Percentiles rank a stretch among this genome's conserved stretches.
Evolutionary conservation across 129 eudicot genomes (phyloP).

Genomic region (Sambucus nigra): DNA sequence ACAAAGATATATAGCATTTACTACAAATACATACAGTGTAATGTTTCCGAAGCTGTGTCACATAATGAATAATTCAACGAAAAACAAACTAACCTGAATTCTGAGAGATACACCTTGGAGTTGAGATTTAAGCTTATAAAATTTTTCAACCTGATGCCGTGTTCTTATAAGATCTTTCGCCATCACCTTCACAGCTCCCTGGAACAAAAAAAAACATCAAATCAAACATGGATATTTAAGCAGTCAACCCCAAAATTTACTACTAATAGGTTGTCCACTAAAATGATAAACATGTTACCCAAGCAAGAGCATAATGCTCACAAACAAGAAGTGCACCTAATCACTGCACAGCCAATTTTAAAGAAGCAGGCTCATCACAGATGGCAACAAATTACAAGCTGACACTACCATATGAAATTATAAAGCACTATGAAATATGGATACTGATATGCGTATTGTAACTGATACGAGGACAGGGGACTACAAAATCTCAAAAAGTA

Average conservation of each 20-base stretch:
- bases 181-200: slow-evolving; percentile 57
- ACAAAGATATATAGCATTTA: too few relatives aligned
- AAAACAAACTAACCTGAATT: slow-evolving; percentile 26
- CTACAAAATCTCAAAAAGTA: too few relatives aligned
- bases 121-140: slow-evolving; percentile 47
- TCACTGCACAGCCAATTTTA: too few relatives aligned
- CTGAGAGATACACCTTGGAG: slow-evolving; percentile 52
- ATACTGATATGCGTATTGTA: too few relatives aligned
- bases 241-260: neutral
- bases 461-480: too few relatives aligned
- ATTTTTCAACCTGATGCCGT: slow-evolving; percentile 45
- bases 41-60: too few relatives aligned
- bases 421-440: too few relatives aligned
- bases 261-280: neutral
- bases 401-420: too few relatives aligned
- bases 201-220: slow-evolving; percentile 5
- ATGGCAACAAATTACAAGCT: too few relatives aligned
- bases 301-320: neutral
- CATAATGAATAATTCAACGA: too few relatives aligned
- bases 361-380: too few relatives aligned
- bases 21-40: too few relatives aligned
- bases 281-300: neutral
- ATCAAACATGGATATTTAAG: neutral
- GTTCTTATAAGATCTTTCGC: slow-evolving; percentile 55
- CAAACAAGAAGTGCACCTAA: neutral